Base-by-base conservation (phyloP, 129 eudicot species). In the Daucus carota region DNA sequence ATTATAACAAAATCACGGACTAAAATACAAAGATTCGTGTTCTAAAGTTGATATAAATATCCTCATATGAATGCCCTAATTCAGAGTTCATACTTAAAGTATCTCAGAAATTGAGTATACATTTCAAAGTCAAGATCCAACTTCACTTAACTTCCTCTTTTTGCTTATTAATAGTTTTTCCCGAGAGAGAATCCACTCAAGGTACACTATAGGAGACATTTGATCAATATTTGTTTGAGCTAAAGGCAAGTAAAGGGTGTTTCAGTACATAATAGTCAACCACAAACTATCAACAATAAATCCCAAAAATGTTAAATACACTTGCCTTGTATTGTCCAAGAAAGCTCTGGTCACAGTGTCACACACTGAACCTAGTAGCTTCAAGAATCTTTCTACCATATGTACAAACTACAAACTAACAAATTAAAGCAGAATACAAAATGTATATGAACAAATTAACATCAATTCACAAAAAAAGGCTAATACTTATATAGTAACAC, bases 201-300 rank as follows among this genome's bases (percentile, higher is more conserved):
- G 31, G 1, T 24, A 57, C 65, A 6, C 16, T 57, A 10, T 5
- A 20, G 5, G 28, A 22, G 65, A 57, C 16, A 57, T n/a, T 8
- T 24, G n/a, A 44, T 10, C 38, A 15, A 26, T 43, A 44, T 42
- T 41, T 34, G 26, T 4, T 26, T 44, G 24, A 12, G 31, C 57
- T 72, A 41, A 43, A n/a, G 48, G 38, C 75, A 43, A 71, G 38
- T 41, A 41, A 69, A 38, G 73, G 32, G 31, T n/a, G 32, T 57
- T 57, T 10, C 28, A 9, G 5, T 52, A n/a, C 28, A 22, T 20
- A 52, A 52, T 20, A 45, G 48, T 45, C 48, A 50, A 50, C 29
- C 29, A 11, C 11, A 48, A 18, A 48, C 57, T 5, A 48, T 48
- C 57, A 3, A 57, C n/a, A 15, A 57, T 6, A 24, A n/a, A n/a